Conservation (phyloP, 208 protist genomes). For the Acanthamoeba pearcei region DNA sequence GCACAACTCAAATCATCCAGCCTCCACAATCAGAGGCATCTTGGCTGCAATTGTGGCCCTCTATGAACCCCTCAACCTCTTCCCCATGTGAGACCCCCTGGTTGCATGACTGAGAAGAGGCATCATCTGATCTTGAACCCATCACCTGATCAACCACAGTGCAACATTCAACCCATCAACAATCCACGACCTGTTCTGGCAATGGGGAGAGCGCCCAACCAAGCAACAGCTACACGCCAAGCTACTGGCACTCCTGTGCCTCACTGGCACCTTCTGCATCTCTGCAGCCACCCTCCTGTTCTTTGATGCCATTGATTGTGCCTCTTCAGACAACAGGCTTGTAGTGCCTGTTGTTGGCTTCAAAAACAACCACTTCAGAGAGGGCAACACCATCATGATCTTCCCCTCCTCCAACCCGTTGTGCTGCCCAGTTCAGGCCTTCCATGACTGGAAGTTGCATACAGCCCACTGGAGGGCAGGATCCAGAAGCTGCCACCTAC, state of each 20-base stretch:
- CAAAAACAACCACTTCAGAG: neutral
- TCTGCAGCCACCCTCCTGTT: neutral
- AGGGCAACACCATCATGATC: neutral
- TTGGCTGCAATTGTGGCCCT: neutral
- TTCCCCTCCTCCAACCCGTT: neutral
- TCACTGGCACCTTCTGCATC: neutral
- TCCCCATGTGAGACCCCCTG: neutral
- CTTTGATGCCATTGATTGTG: neutral
- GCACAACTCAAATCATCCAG: neutral
- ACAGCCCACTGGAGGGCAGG: too few relatives aligned
- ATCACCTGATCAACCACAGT: neutral
- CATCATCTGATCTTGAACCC: neutral
- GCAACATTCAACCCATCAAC: neutral
- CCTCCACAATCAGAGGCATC: neutral
- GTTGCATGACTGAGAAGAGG: neutral
- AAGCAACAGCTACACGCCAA: neutral
- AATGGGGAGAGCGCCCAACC: neutral
- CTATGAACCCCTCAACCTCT: too few relatives aligned
- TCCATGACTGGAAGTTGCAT: too few relatives aligned
- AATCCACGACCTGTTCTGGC: neutral
- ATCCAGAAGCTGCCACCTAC: too few relatives aligned
- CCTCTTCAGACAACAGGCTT: neutral
- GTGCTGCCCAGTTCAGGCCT: too few relatives aligned
- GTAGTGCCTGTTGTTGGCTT: neutral
- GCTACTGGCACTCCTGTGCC: neutral